Percentiles rank a stretch among this genome's conserved stretches.
These are phyloP conservation scores for Zymoseptoria pseudotritici DNA, from an alignment of 2,329 filamentous ascomycete species.

Conservation along the genomic window DNA sequence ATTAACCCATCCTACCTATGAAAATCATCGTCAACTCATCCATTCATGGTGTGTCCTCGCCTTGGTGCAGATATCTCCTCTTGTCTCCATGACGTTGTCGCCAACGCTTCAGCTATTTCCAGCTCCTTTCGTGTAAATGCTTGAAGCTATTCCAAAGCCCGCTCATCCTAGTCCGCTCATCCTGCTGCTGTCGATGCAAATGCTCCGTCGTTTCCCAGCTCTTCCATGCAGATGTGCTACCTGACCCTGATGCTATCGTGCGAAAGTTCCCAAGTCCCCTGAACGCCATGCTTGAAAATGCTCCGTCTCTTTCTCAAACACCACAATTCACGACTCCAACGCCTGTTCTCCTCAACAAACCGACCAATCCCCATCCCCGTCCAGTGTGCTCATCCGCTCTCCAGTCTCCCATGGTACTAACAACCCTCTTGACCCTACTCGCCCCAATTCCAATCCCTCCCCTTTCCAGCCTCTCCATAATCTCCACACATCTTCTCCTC, in stretches of 20 bases:
- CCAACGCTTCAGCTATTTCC: too few species aligned
- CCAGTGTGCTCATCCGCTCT: conserved; percentile 33
- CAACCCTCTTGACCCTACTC: conserved; percentile 42
- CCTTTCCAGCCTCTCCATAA: conserved; percentile 42
- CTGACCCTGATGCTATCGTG: neutral
- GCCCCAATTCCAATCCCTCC: conserved; percentile 41
- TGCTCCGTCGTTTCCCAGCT: neutral
- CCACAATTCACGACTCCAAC: conserved; percentile 47
- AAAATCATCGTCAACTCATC: neutral
- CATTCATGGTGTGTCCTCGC: neutral
- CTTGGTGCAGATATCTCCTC: neutral
- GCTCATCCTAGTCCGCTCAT: neutral
- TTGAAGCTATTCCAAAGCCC: too few species aligned
- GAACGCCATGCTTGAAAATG: neutral
- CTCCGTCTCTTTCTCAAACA: conserved; percentile 29
- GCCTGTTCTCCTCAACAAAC: conserved; percentile 39
- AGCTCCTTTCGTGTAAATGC: too few species aligned
- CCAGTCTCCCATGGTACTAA: conserved; percentile 40
- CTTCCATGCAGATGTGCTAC: neutral
- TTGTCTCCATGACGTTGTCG: neutral
- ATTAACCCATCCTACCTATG: neutral
- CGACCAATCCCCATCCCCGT: conserved; percentile 45
- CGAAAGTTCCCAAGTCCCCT: neutral
- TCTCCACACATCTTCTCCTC: conserved; percentile 43
- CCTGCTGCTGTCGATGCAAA: neutral